Evolutionary conservation across 2,329 filamentous ascomycete genomes (phyloP).

Genomic region (Ceratocystis ficicola): DNA sequence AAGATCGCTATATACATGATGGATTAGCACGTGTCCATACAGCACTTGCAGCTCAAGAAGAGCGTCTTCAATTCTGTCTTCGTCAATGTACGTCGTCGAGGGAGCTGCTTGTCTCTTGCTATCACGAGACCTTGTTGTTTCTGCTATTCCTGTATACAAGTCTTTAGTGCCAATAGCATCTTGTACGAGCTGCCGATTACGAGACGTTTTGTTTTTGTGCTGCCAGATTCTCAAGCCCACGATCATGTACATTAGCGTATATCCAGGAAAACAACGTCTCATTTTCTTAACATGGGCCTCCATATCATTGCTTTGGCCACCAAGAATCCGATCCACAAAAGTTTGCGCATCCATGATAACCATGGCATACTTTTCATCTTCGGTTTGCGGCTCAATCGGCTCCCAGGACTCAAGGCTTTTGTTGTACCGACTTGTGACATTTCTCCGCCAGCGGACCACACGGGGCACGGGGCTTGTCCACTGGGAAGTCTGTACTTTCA

Average conservation of each 20-base stretch:
- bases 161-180: constrained; percentile 41
- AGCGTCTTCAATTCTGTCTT: constrained; percentile 58
- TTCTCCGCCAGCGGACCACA: constrained; percentile 57
- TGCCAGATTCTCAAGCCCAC: constrained; percentile 56
- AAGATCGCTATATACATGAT: constrained; percentile 48
- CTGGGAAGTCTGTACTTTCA: constrained; percentile 37
- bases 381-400: constrained; percentile 41
- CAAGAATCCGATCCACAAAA: constrained; percentile 49
- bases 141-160: constrained; percentile 9
- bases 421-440: constrained; percentile 51
- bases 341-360: constrained; percentile 51
- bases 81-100: constrained; percentile 38
- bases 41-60: constrained; percentile 57
- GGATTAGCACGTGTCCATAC: constrained; percentile 50
- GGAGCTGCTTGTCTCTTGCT: constrained; percentile 27
- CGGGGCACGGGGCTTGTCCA: constrained; percentile 38
- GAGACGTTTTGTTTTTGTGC: constrained; percentile 53
- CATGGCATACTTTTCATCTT: constrained; percentile 49
- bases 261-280: constrained; percentile 39
- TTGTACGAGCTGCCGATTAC: constrained; percentile 56
- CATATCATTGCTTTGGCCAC: constrained; percentile 29
- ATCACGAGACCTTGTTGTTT: constrained; percentile 26
- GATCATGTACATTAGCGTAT: constrained; percentile 55
- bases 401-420: constrained; percentile 52
- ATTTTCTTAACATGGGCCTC: constrained; percentile 29